Percentiles rank a stretch among this genome's conserved stretches.
These are phyloP conservation scores for Cylindrotheca fusiformis DNA, from an alignment of 108 stramenopile genomes.

Conservation along the genomic window DNA sequence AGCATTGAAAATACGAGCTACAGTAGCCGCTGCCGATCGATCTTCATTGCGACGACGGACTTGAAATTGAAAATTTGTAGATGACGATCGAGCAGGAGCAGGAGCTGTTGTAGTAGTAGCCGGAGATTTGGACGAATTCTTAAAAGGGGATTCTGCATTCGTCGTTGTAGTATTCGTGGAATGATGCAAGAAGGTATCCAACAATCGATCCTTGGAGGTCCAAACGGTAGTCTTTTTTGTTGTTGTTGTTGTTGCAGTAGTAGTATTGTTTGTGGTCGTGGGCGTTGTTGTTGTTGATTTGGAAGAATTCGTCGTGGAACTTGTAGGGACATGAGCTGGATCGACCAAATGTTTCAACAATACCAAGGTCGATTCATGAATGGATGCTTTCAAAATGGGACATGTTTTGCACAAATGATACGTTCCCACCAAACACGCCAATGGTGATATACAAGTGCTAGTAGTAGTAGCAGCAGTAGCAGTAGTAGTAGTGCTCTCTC, in stretches of 20 bases:
- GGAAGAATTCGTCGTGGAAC: slow-evolving; percentile 6
- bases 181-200: too few relatives aligned
- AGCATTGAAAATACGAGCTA: slow-evolving; percentile 11
- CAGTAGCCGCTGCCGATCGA: slow-evolving; percentile 7
- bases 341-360: slow-evolving; percentile 30
- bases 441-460: too few relatives aligned
- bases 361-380: slow-evolving; percentile 2
- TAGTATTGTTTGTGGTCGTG: too few relatives aligned
- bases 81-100: slow-evolving; percentile 1
- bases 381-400: background rate
- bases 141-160: too few relatives aligned
- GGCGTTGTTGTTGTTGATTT: background rate
- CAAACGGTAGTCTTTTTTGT: background rate
- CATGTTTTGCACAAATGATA: slow-evolving; percentile 17
- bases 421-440: slow-evolving; percentile 34
- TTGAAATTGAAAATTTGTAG: slow-evolving; percentile 2
- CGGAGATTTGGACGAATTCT: too few relatives aligned
- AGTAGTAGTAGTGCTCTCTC: too few relatives aligned
- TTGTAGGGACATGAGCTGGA: slow-evolving; percentile 19
- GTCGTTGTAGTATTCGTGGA: too few relatives aligned
- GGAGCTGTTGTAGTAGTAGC: slow-evolving; percentile 2
- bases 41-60: background rate
- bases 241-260: background rate
- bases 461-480: too few relatives aligned
- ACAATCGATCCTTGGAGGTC: too few relatives aligned